Percentiles rank a stretch among this genome's conserved stretches.
These are phyloP conservation scores for Musa beccarii DNA, from an alignment of 176 grass and related monocot genomes.

Conservation along the genomic window DNA sequence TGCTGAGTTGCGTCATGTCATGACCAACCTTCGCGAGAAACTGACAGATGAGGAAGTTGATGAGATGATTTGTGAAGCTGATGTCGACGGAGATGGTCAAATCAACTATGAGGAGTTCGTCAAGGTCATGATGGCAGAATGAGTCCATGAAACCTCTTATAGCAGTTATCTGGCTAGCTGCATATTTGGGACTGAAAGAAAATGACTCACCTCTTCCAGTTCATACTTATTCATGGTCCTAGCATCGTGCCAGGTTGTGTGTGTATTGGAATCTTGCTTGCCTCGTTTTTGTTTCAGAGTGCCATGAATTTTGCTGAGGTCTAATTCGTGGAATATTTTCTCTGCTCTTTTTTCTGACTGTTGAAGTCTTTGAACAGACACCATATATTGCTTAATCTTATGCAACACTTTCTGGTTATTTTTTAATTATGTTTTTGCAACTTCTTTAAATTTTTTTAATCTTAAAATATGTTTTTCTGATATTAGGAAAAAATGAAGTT, in stretches of 20 bases:
- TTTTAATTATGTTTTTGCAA: no score
- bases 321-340: background rate
- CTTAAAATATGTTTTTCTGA: no score
- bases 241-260: no score
- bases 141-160: background rate
- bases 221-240: background rate
- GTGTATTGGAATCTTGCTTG: background rate
- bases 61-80: background rate
- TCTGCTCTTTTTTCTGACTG: background rate
- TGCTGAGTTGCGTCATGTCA: background rate
- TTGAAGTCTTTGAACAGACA: background rate
- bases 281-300: background rate
- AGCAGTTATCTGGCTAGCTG: background rate
- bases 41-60: background rate
- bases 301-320: background rate
- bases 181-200: background rate
- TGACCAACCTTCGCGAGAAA: background rate
- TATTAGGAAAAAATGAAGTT: no score
- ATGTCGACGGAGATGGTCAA: background rate
- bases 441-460: no score
- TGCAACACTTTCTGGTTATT: no score
- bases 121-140: background rate
- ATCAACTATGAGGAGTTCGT: constrained; percentile 1
- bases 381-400: background rate
- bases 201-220: background rate